Conservation (phyloP, 1,139 yeast genomes). For the Pichia inconspicua region DNA sequence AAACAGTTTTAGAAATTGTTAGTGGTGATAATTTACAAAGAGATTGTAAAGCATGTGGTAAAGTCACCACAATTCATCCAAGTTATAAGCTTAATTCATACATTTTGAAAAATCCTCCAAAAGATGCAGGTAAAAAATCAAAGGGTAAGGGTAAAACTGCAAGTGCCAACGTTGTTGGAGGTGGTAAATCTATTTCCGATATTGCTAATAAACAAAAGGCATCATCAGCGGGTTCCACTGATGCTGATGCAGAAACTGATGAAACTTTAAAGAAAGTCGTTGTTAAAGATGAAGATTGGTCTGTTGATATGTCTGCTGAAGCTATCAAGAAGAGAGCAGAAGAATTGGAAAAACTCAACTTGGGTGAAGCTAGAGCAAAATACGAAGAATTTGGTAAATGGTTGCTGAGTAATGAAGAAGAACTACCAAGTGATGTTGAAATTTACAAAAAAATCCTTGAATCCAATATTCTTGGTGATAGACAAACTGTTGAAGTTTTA, state of each 20-base stretch:
- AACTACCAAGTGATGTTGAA: slow-evolving; percentile 77
- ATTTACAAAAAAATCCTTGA: slow-evolving; percentile 85
- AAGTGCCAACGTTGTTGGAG: slow-evolving; percentile 84
- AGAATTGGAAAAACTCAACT: slow-evolving; percentile 55
- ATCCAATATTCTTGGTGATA: slow-evolving; percentile 61
- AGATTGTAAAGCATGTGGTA: slow-evolving; percentile 99
- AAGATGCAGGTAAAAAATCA: slow-evolving; percentile 47
- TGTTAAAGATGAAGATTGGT: slow-evolving; percentile 88
- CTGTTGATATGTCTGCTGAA: slow-evolving; percentile 95
- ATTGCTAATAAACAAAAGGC: slow-evolving; percentile 55
- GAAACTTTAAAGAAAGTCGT: slow-evolving; percentile 44
- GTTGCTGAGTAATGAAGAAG: slow-evolving; percentile 47
- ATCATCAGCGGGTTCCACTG: slow-evolving; percentile 29
- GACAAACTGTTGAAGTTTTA: slow-evolving; percentile 80
- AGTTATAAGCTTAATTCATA: slow-evolving; percentile 81
- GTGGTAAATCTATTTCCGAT: slow-evolving; percentile 73
- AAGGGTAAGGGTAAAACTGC: slow-evolving; percentile 64
- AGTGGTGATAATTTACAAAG: slow-evolving; percentile 72
- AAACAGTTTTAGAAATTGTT: slow-evolving; percentile 81
- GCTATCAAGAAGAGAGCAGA: slow-evolving; percentile 91
- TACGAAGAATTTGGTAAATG: slow-evolving; percentile 84
- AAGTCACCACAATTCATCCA: slow-evolving; percentile 74
- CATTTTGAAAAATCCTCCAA: slow-evolving; percentile 90
- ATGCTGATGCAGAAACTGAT: slow-evolving; percentile 40
- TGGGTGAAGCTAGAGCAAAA: slow-evolving; percentile 34